These are phyloP conservation scores for Dendrocalamus sinicus DNA, from an alignment of 176 grass and related monocot genomes.

Conservation along the genomic window DNA sequence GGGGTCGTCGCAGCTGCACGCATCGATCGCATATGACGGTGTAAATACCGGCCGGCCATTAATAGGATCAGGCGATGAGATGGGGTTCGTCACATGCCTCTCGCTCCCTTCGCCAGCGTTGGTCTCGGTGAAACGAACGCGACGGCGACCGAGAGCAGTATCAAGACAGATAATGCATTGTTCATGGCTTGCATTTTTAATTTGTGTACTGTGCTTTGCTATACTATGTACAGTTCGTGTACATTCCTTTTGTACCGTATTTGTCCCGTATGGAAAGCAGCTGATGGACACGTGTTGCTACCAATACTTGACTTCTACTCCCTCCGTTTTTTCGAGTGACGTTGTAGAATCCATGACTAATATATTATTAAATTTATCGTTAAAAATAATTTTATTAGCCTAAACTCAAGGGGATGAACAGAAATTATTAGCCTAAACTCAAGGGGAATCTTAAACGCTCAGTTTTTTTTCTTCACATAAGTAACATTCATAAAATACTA, in stretches of 20 bases:
- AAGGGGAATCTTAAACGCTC: background rate
- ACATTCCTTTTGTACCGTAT: background rate
- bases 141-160: background rate
- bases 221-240: background rate
- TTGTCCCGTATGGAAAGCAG: background rate
- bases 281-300: background rate
- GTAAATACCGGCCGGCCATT: background rate
- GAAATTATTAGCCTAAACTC: constrained; percentile 8
- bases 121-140: background rate
- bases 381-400: background rate
- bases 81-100: background rate
- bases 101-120: background rate
- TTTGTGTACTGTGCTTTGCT: background rate
- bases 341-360: too few relatives aligned
- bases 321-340: too few relatives aligned
- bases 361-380: too few relatives aligned
- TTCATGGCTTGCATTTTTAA: background rate
- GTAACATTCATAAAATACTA: background rate
- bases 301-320: background rate
- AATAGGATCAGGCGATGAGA: background rate
- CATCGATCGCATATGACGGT: background rate
- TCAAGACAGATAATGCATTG: background rate
- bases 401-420: background rate
- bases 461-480: background rate
- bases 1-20: background rate